Base-by-base conservation (phyloP, 768 basidiomycete genomes). In the Pisolithus albus region DNA sequence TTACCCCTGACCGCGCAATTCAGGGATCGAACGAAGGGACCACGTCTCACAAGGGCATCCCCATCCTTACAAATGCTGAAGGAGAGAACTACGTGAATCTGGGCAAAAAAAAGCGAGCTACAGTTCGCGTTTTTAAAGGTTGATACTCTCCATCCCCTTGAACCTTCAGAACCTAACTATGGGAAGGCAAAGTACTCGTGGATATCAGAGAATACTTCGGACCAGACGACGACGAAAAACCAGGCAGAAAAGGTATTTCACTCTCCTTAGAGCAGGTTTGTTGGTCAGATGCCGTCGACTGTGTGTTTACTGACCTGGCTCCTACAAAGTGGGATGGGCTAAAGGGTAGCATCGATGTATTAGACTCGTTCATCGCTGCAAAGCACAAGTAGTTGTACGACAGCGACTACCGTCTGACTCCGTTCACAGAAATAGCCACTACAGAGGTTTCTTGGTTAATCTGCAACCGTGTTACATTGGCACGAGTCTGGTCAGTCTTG, bases 201-300 rank as follows among this genome's bases (percentile, higher is more conserved):
- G 86, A 90, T 59, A 87, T 91, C 49, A 80, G 88, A 38, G 86
- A 91, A 63, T 91, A 76, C 58, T 92, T 86, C 49, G 73, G 66
- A 48, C 63, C 67, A 19, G 70, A 77, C 1, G 80, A 82, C 5
- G 81, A 83, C 4, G 75, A 79, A 56, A 88, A 84, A 55, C 88
- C 89, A 0, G 86, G 87, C 0, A 91, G 88, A 66, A 92, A 90
- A 59, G 89, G 88, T 8, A 86, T 91, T 47, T 77, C 84, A 0
- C 71, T 92, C 24, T 64, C 70, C 13, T 44, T 70, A 3, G 87
- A 89, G 18, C 86, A 88, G 75, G 84, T 84, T 55, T 43, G 70
- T 61, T 30, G 23, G 46, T 43, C 34, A 18, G 53, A 34, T 26
- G 45, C 19, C 1, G 9, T 47, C 34, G 18, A 18, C 42, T 32